Conservation (phyloP, 345 rosid species). For the Kandelia obovata region DNA sequence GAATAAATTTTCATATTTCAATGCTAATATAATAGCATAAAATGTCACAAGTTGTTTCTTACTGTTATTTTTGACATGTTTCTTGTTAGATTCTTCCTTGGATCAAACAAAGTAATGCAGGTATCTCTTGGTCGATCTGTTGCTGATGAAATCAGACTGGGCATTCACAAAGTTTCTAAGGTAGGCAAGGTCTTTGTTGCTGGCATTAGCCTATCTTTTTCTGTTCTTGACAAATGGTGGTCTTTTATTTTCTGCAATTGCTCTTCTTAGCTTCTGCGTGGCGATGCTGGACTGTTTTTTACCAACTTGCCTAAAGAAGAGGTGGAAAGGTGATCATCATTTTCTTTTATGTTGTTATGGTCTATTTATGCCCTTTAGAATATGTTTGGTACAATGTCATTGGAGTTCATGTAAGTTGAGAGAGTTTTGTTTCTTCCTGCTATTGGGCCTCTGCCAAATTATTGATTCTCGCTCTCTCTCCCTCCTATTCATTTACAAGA, state of each 20-base stretch:
- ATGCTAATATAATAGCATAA: not conserved
- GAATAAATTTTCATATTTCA: not conserved
- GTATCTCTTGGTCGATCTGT: conserved; percentile 88
- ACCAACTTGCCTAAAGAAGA: conserved; percentile 81
- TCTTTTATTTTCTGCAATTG: not conserved
- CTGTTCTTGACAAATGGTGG: not conserved
- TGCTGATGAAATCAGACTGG: conserved; percentile 77
- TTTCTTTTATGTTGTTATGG: not conserved
- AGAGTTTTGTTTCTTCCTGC: no score
- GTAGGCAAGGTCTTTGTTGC: conserved; percentile 29
- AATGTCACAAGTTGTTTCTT: not conserved
- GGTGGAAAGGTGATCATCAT: conserved; percentile 59
- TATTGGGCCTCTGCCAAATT: no score
- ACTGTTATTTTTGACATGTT: not conserved
- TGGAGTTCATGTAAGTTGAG: not conserved
- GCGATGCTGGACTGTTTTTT: conserved; percentile 75
- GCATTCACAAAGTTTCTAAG: conserved; percentile 75
- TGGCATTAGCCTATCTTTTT: not conserved
- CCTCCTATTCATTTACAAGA: no score
- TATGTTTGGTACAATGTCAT: not conserved
- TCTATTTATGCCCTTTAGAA: no score
- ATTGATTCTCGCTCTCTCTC: no score
- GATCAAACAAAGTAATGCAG: conserved; percentile 97
- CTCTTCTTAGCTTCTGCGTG: conserved; percentile 54
- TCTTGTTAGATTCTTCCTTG: conserved; percentile 71